A percentile compares a stretch with the other conserved stretches of the same genome.
Evolutionary conservation across 257 asterid species (phyloP).

Genomic region (Solanum bulbocastanum): DNA sequence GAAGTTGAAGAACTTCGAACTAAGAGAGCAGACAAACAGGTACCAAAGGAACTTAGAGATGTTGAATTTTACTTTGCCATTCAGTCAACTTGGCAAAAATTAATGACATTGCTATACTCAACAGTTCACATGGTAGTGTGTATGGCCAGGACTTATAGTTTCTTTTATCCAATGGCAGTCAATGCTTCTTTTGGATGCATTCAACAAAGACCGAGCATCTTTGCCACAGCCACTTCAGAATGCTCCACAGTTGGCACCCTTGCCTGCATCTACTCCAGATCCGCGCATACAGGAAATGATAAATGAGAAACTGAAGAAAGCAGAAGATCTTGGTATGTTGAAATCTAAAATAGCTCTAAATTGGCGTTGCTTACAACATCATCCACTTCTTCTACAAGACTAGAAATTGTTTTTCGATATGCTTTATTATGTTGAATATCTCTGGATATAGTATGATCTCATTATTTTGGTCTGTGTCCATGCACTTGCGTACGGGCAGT

Average conservation of each 20-base stretch:
- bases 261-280: conserved; percentile 73
- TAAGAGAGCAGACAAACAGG: conserved; percentile 96
- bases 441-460: not conserved
- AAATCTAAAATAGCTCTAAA: not conserved
- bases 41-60: conserved; percentile 3
- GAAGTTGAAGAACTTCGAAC: conserved; percentile 82
- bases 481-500: not conserved
- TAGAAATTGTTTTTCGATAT: not conserved
- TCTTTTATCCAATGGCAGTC: conserved; percentile 45
- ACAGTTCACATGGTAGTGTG: not conserved
- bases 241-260: conserved; percentile 44
- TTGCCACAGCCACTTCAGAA: conserved; percentile 82
- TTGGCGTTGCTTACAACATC: not conserved
- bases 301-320: conserved; percentile 88
- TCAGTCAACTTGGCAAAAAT: not conserved
- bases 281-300: conserved; percentile 91
- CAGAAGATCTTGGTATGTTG: conserved; percentile 86
- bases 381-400: not conserved
- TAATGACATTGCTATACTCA: not conserved
- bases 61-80: not conserved
- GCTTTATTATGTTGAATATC: not conserved
- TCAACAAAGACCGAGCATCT: conserved; percentile 93
- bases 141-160: not conserved
- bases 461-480: not conserved
- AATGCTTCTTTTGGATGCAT: conserved; percentile 93